Evolutionary conservation across 345 rosid genomes (phyloP).

Genomic region (thale cress (Arabidopsis thaliana)): TAIR10.1 NC_003070.9:27755501-27756000

Average conservation of each 20-base stretch:
- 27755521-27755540: conserved; percentile 14
- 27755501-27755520: background rate
- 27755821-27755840: conserved; percentile 83
- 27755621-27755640: background rate
- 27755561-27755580: conserved; percentile 7
- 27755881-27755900: conserved; percentile 98
- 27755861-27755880: conserved; percentile 86
- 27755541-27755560: conserved; percentile 9
- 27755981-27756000: background rate
- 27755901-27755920: conserved; percentile 93
- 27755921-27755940: conserved; percentile 67
- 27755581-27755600: background rate
- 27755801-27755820: conserved; percentile 86
- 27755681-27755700: background rate
- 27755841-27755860: conserved; percentile 89
- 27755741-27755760: conserved; percentile 83
- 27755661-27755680: background rate
- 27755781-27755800: conserved; percentile 71
- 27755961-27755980: conserved; percentile 47
- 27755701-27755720: conserved; percentile 6
- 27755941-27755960: conserved; percentile 86
- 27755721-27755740: conserved; percentile 31
- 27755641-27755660: conserved; percentile 2
- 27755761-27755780: conserved; percentile 73
- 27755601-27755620: conserved; percentile 5